Conservation (phyloP, 768 basidiomycete genomes). For the Mrakia blollopis region DNA sequence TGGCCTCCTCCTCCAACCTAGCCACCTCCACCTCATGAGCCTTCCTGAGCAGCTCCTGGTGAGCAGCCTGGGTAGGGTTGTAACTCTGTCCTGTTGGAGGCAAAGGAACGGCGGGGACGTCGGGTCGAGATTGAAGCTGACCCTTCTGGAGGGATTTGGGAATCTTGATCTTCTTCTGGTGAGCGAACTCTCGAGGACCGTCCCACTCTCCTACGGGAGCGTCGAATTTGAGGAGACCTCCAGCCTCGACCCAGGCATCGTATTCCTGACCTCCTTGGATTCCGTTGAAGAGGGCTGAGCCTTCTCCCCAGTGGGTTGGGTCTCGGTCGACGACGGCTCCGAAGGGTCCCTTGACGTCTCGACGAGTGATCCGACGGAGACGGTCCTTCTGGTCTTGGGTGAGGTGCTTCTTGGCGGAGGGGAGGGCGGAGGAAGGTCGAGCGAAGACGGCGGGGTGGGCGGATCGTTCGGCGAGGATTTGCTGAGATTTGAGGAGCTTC, state of each 20-base stretch:
- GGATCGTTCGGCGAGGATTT: constrained; percentile 74
- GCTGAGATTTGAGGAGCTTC: constrained; percentile 39
- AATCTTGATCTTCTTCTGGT: constrained; percentile 56
- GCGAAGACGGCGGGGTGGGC: constrained; percentile 79
- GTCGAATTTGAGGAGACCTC: constrained; percentile 37
- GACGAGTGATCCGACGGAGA: constrained; percentile 69
- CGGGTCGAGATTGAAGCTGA: not conserved
- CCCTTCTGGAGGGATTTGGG: constrained; percentile 20
- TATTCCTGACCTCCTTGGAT: constrained; percentile 46
- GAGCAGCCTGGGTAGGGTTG: constrained; percentile 71
- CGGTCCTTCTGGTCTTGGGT: constrained; percentile 67
- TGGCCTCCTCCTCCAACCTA: constrained; percentile 54
- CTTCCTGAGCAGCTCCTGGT: constrained; percentile 62
- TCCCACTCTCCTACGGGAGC: constrained; percentile 45
- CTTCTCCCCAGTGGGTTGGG: constrained; percentile 45
- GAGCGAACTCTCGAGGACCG: constrained; percentile 36
- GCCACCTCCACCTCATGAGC: constrained; percentile 65
- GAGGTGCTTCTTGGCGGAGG: constrained; percentile 43
- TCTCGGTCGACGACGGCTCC: constrained; percentile 58
- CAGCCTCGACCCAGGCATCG: constrained; percentile 55
- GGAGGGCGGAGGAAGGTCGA: constrained; percentile 44
- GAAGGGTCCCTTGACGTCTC: constrained; percentile 65
- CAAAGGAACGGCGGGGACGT: constrained; percentile 36
- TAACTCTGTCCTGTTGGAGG: constrained; percentile 85
- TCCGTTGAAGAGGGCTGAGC: constrained; percentile 37